Percentiles rank a stretch among this genome's conserved stretches.
Conservation (phyloP, 2,329 filamentous ascomycete genomes). For the Epichloe gansuensis region DNA sequence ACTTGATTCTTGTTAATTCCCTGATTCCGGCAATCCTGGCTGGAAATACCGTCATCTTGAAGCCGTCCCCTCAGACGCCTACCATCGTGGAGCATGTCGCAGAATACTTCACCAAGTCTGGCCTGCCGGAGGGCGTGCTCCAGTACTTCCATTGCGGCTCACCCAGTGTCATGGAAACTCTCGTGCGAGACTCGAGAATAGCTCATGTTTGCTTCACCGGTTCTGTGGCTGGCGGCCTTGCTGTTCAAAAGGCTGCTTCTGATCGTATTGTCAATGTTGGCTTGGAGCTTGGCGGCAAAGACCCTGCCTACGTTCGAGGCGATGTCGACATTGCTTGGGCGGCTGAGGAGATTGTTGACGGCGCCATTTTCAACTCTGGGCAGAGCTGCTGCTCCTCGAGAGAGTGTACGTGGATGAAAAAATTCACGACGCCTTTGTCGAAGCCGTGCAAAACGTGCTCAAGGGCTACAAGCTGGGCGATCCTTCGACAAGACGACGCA, state of each 20-base stretch:
- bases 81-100: conserved; percentile 79
- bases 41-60: conserved; percentile 85
- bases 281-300: conserved; percentile 87
- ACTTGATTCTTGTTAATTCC: conserved; percentile 85
- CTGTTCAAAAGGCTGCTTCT: conserved; percentile 73
- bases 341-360: conserved; percentile 88
- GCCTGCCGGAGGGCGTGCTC: conserved; percentile 70
- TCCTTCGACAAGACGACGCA: conserved; percentile 69
- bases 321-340: conserved; percentile 88
- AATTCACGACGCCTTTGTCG: conserved; percentile 73
- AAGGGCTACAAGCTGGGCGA: conserved; percentile 79
- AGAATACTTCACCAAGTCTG: conserved; percentile 65
- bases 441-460: conserved; percentile 68
- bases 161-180: conserved; percentile 59
- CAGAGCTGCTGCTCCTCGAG: conserved; percentile 95
- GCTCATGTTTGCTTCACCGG: conserved; percentile 86
- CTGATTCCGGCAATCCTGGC: conserved; percentile 82
- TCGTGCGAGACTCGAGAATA: conserved; percentile 67
- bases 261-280: conserved; percentile 78
- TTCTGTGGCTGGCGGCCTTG: conserved; percentile 75
- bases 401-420: conserved; percentile 80
- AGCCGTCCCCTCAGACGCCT: conserved; percentile 90
- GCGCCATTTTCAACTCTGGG: conserved; percentile 95
- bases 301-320: conserved; percentile 75
- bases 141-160: conserved; percentile 90